Percentiles rank a stretch among this genome's conserved stretches.
Conservation (phyloP, 768 basidiomycete species). For the Mycena galopus region DNA sequence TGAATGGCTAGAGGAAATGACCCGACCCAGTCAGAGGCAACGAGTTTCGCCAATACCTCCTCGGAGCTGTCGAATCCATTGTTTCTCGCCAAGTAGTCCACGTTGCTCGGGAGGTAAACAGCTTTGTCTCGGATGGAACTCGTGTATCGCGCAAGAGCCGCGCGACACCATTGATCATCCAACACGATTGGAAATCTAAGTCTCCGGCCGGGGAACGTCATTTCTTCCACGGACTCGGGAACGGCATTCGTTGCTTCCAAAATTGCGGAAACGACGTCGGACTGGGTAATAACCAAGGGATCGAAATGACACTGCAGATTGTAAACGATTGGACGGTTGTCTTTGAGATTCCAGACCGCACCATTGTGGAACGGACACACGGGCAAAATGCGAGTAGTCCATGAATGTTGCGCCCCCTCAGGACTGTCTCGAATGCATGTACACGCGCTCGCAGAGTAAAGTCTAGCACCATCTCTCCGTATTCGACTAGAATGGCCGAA, state of each 20-base stretch:
- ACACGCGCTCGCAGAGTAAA: conserved; percentile 67
- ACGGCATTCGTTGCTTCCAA: conserved; percentile 53
- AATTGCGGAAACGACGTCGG: conserved; percentile 56
- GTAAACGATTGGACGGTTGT: background rate
- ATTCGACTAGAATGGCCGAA: conserved; percentile 72
- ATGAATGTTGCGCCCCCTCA: conserved; percentile 46
- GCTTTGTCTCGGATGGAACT: conserved; percentile 65
- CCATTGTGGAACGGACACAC: conserved; percentile 73
- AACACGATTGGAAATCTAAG: conserved; percentile 74
- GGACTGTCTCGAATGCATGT: conserved; percentile 63
- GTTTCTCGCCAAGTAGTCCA: conserved; percentile 74
- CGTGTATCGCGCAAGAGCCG: conserved; percentile 72
- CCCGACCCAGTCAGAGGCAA: conserved; percentile 64
- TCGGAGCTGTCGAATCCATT: conserved; percentile 64
- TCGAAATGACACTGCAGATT: conserved; percentile 63
- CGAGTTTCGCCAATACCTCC: conserved; percentile 61
- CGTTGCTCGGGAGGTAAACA: conserved; percentile 76
- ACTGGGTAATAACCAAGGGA: conserved; percentile 56
- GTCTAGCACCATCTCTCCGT: conserved; percentile 67
- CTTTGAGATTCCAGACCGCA: conserved; percentile 40
- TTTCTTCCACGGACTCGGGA: conserved; percentile 53
- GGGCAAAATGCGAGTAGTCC: conserved; percentile 60
- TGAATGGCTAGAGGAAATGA: background rate
- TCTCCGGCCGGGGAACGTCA: conserved; percentile 63
- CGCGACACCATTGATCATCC: conserved; percentile 69